Percentiles rank a stretch among this genome's conserved stretches.
Conservation (phyloP, 2,329 filamentous ascomycete genomes). For the Gremmenia infestans region DNA sequence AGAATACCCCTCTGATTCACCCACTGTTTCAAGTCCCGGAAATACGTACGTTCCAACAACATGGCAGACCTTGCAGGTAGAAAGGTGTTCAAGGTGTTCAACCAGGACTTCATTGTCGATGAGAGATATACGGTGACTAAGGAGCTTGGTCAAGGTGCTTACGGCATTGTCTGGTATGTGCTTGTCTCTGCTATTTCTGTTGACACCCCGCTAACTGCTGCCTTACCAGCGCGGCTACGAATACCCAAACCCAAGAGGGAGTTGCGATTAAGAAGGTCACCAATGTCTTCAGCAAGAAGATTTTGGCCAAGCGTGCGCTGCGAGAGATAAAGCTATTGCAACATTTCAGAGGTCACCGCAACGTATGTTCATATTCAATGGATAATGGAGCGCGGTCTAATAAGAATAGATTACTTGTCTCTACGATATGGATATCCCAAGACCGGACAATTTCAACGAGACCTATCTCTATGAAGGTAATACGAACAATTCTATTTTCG, state of each 20-base stretch:
- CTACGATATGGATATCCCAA: conserved; percentile 98
- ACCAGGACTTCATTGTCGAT: conserved; percentile 98
- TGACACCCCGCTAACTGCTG: conserved; percentile 23
- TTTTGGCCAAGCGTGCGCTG: conserved; percentile 93
- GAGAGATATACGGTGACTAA: conserved; percentile 98
- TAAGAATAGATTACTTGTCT: conserved; percentile 83
- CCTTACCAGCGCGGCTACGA: conserved; percentile 72
- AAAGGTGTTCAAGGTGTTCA: conserved; percentile 99
- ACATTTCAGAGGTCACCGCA: conserved; percentile 89
- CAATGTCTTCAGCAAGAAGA: conserved; percentile 99
- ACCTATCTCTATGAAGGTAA: conserved; percentile 96
- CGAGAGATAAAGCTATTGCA: conserved; percentile 98
- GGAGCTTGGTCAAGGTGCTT: conserved; percentile 95
- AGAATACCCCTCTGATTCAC: no score
- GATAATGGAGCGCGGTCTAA: conserved; percentile 32
- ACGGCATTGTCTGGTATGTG: conserved; percentile 93
- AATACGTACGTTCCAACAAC: conserved; percentile 9
- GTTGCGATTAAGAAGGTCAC: conserved; percentile 99
- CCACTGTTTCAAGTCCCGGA: neutral
- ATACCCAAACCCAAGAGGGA: conserved; percentile 84
- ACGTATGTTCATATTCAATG: conserved; percentile 50
- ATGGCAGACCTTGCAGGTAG: conserved; percentile 48
- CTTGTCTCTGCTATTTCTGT: conserved; percentile 9
- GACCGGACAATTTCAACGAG: conserved; percentile 97
- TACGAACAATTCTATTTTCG: neutral